Conservation (phyloP, 2,329 filamentous ascomycete species). For the Cladophialophora carrionii region DNA sequence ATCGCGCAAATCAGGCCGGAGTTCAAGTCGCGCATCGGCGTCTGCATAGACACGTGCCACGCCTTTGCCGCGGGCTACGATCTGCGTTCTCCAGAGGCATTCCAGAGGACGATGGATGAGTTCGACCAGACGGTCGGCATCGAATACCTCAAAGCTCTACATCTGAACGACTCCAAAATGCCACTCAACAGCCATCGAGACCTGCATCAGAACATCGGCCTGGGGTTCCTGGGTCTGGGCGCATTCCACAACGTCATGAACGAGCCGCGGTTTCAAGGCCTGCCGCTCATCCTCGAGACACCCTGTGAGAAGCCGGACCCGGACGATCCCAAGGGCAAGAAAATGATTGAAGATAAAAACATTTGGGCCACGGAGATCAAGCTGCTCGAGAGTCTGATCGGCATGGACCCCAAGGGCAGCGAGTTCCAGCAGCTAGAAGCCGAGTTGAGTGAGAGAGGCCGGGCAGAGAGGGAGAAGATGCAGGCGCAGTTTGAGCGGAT, state of each 20-base stretch:
- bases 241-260: slow-evolving; percentile 94
- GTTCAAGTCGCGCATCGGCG: slow-evolving; percentile 81
- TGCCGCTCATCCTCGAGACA: slow-evolving; percentile 96
- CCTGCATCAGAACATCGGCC: slow-evolving; percentile 94
- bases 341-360: slow-evolving; percentile 67
- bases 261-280: slow-evolving; percentile 69
- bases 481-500: slow-evolving; percentile 80
- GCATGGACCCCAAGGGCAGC: slow-evolving; percentile 74
- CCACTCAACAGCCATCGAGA: slow-evolving; percentile 81
- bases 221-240: slow-evolving; percentile 85
- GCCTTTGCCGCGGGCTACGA: slow-evolving; percentile 95
- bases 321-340: slow-evolving; percentile 35
- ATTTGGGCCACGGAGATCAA: slow-evolving; percentile 96
- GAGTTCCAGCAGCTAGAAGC: slow-evolving; percentile 70
- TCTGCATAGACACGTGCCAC: slow-evolving; percentile 97
- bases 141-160: slow-evolving; percentile 79
- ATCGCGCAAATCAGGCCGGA: slow-evolving; percentile 71
- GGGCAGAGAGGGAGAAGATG: slow-evolving; percentile 71
- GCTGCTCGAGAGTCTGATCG: slow-evolving; percentile 82
- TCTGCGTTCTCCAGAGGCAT: slow-evolving; percentile 73
- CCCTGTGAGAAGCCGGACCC: slow-evolving; percentile 73
- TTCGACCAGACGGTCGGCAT: slow-evolving; percentile 80
- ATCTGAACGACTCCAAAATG: slow-evolving; percentile 95
- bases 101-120: slow-evolving; percentile 70
- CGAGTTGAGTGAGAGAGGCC: slow-evolving; percentile 69